A percentile compares a stretch with the other conserved stretches of the same genome.
Conservation (phyloP, 2,329 filamentous ascomycete genomes). For the Metarhizium rileyi region DNA sequence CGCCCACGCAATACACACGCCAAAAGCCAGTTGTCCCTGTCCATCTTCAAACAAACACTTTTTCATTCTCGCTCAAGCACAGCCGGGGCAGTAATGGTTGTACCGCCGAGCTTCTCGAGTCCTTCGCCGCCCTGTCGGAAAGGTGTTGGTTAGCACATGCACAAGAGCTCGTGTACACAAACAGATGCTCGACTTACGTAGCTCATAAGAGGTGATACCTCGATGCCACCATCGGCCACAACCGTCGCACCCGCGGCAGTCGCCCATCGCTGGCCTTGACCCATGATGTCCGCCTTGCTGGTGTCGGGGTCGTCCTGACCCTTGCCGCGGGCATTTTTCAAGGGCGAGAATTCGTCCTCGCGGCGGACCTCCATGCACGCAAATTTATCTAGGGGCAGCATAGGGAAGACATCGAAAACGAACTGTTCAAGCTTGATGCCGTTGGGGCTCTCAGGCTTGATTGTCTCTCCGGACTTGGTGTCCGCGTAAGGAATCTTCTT, state of each 20-base stretch:
- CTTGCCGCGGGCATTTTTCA: conserved; percentile 82
- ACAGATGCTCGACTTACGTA: conserved; percentile 60
- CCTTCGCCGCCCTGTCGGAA: conserved; percentile 53
- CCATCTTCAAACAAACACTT: background rate
- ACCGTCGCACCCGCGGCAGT: conserved; percentile 69
- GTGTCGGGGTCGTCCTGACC: conserved; percentile 93
- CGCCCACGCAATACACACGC: background rate
- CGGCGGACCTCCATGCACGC: conserved; percentile 92
- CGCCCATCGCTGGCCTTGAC: conserved; percentile 80
- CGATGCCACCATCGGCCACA: conserved; percentile 62
- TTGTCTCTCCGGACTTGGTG: conserved; percentile 61
- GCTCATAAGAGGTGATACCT: conserved; percentile 87
- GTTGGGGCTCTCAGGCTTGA: conserved; percentile 92
- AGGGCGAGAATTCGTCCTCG: conserved; percentile 94
- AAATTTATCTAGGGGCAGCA: conserved; percentile 78
- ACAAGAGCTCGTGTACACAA: background rate
- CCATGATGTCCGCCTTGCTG: conserved; percentile 81
- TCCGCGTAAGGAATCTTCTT: conserved; percentile 96
- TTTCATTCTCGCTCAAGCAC: conserved; percentile 36
- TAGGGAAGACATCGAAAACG: conserved; percentile 95
- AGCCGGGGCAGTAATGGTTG: conserved; percentile 42
- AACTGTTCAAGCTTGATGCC: conserved; percentile 99
- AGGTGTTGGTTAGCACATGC: conserved; percentile 8
- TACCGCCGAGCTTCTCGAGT: conserved; percentile 44
- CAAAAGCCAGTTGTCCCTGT: background rate